Base-by-base conservation (phyloP, 1,284 basidiomycete species). In the Cutaneotrichosporon spelunceum region DNA sequence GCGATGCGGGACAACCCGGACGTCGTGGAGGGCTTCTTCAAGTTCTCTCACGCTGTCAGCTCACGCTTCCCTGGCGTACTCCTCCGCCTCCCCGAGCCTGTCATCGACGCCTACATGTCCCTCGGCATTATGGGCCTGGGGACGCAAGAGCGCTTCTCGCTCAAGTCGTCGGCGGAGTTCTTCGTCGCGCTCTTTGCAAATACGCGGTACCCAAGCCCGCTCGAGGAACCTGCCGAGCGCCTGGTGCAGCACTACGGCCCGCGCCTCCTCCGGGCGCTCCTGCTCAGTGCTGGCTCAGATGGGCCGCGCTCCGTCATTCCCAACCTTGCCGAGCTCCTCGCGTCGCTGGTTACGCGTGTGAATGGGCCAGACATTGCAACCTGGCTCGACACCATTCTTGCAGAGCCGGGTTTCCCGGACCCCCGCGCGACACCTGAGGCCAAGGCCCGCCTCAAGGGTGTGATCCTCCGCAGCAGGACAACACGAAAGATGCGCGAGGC, bases 21-120 rank as follows among this genome's bases (percentile, higher is more conserved):
- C 73, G 85, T 94, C 27, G 89, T 91, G 2, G 90, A 92, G 73
- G 87, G 86, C 27, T 93, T 93, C 78, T 94, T 93, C 79, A 83
- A 83, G 29, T 92, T 87, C 70, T 83, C 89, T 56, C 72, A 72
- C 9, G 72, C 75, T 7, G 82, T 88, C 49, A 86, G 87, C 1
- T 85, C 86, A 56, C 85, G 90, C 64, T 93, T 91, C 72, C 85
- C 89, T 16, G 76, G 81, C 0, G 81, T 85, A 0, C 87, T 94
- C 65, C 87, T 89, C 68, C 81, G 83, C 24, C 79, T 93, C 8
- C 86, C 88, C 0, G 81, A 81, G 0, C 86, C 85, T 7, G 81
- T 86, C 4, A 82, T 92, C 53, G 84, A 89, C 70, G 84, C 85
- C 0, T 80, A 92, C 62, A 84, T 93, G 75, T 83, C 85, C 53